A percentile compares a stretch with the other conserved stretches of the same genome.
phyloP scores from a whole-genome alignment of 1,139 yeast genomes.

The Saccharomyces uvarum region DNA sequence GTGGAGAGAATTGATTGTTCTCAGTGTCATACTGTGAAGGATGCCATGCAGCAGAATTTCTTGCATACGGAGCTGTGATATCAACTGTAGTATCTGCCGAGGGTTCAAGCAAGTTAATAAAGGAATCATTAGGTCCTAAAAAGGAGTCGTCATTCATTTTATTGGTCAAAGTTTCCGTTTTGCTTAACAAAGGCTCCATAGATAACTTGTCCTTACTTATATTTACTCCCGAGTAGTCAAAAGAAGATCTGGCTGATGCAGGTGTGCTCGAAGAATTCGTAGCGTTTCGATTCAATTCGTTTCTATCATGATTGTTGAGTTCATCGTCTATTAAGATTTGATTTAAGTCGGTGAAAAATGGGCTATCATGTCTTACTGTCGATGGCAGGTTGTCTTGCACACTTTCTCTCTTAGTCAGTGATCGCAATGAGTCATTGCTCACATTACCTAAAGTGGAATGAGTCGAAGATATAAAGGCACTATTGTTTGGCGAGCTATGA shows the following conservation, averaged over 20 bases:
- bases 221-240: conserved; percentile 12
- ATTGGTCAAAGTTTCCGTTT: conserved; percentile 13
- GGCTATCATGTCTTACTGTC: conserved; percentile 32
- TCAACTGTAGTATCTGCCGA: conserved; percentile 25
- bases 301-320: conserved; percentile 5
- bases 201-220: conserved; percentile 8
- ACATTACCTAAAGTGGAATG: neutral
- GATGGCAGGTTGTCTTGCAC: conserved; percentile 31
- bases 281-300: conserved; percentile 4
- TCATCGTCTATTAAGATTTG: conserved; percentile 16
- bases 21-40: conserved; percentile 18
- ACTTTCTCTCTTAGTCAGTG: conserved; percentile 16
- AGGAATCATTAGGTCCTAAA: conserved; percentile 20
- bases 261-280: conserved; percentile 8
- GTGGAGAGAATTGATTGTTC: conserved; percentile 13
- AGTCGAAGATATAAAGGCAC: neutral
- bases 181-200: conserved; percentile 21
- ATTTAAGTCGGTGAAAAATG: conserved; percentile 22
- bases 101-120: conserved; percentile 11
- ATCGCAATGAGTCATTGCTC: neutral
- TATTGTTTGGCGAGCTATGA: conserved; percentile 10
- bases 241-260: conserved; percentile 22
- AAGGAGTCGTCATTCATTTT: conserved; percentile 17
- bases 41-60: conserved; percentile 26
- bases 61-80: conserved; percentile 26